These are phyloP conservation scores for Byssochlamys sp. DNA, from an alignment of 2,329 filamentous ascomycete genomes.

Conservation along the genomic window DNA sequence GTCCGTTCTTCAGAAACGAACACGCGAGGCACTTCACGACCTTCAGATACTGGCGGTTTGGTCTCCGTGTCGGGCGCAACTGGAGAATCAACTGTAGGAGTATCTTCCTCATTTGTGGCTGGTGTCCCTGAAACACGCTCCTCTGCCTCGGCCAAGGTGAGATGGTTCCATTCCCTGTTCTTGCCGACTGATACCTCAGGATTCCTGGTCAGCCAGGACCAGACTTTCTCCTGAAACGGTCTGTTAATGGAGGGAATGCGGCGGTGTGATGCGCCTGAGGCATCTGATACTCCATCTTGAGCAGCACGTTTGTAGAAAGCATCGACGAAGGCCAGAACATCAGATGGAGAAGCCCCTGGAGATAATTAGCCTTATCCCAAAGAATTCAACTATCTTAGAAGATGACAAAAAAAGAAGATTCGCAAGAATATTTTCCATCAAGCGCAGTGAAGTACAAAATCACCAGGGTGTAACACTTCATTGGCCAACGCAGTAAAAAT, in stretches of 20 bases:
- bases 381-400: not conserved
- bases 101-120: not conserved
- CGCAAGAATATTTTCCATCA: not conserved
- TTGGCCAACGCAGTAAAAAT: not conserved
- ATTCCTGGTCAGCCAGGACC: slow-evolving; percentile 49
- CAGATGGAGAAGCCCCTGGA: slow-evolving; percentile 26
- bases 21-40: slow-evolving; percentile 23
- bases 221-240: slow-evolving; percentile 44
- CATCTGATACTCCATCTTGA: slow-evolving; percentile 9
- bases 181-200: slow-evolving; percentile 46
- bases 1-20: slow-evolving; percentile 47
- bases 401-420: not conserved
- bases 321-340: slow-evolving; percentile 27
- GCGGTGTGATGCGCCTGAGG: slow-evolving; percentile 1
- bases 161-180: slow-evolving; percentile 30
- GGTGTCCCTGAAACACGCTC: not conserved
- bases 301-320: slow-evolving; percentile 24
- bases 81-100: not conserved
- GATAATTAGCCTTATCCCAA: slow-evolving; percentile 11
- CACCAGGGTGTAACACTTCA: not conserved
- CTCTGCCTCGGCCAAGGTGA: slow-evolving; percentile 34
- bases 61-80: not conserved
- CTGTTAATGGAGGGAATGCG: slow-evolving; percentile 35
- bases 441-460: not conserved
- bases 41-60: not conserved